Evolutionary conservation across 805 yeast genomes (phyloP).

Genomic region (Wickerhamomyces silvicola): DNA sequence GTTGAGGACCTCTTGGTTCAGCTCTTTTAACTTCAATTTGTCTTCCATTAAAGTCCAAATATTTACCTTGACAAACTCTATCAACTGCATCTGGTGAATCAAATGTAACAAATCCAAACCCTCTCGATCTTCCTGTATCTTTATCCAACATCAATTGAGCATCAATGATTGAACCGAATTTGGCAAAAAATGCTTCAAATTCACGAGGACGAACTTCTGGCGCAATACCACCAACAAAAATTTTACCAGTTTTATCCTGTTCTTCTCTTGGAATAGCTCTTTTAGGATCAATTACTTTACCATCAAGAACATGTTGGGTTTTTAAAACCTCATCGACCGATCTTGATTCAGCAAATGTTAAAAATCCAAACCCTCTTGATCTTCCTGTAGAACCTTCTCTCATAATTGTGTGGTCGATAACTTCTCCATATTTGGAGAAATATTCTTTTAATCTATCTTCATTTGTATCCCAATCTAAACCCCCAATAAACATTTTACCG

Average conservation of each 20-base stretch:
- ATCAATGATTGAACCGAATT: constrained; percentile 87
- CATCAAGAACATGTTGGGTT: constrained; percentile 85
- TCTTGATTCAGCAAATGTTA: constrained; percentile 75
- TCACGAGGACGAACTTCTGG: constrained; percentile 90
- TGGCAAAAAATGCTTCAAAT: constrained; percentile 77
- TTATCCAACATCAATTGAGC: constrained; percentile 97
- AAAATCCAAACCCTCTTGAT: constrained; percentile 92
- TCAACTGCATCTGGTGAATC: constrained; percentile 95
- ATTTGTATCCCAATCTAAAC: constrained; percentile 95
- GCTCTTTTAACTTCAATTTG: constrained; percentile 81
- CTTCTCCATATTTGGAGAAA: constrained; percentile 84
- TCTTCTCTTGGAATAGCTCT: constrained; percentile 97
- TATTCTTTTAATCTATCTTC: constrained; percentile 80
- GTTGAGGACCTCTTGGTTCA: constrained; percentile 71
- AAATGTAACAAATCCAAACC: constrained; percentile 94
- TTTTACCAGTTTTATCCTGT: constrained; percentile 94
- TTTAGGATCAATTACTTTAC: constrained; percentile 95
- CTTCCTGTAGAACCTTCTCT: constrained; percentile 81
- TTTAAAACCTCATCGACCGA: constrained; percentile 83
- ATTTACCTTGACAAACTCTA: constrained; percentile 74
- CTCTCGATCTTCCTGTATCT: constrained; percentile 94
- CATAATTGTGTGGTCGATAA: constrained; percentile 86
- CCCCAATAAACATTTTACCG: constrained; percentile 94
- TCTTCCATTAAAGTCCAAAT: constrained; percentile 78
- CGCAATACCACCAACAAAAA: constrained; percentile 95